Percentiles rank a stretch among this genome's conserved stretches.
Conservation (phyloP, 2,329 filamentous ascomycete genomes). For the Pestalotiopsis sp. region DNA sequence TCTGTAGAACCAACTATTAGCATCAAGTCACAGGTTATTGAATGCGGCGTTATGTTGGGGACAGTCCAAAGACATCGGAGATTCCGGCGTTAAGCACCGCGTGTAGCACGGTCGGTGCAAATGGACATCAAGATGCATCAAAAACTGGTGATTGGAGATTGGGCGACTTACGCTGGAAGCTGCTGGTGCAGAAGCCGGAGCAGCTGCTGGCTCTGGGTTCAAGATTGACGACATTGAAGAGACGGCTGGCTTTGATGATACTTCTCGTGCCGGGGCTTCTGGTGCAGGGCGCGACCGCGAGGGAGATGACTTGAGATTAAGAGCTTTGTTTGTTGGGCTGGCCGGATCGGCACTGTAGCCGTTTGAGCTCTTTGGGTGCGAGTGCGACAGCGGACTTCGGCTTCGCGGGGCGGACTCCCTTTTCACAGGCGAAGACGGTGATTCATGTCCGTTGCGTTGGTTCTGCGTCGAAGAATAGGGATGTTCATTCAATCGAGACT, state of each 20-base stretch:
- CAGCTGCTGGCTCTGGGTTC: conserved; percentile 31
- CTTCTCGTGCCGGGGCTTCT: conserved; percentile 26
- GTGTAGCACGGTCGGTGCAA: neutral
- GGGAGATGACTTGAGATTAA: conserved; percentile 30
- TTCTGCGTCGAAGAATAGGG: conserved; percentile 44
- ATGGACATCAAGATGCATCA: neutral
- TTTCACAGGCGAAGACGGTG: conserved; percentile 27
- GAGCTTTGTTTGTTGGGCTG: conserved; percentile 30
- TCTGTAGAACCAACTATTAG: conserved; percentile 45
- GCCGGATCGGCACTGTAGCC: conserved; percentile 21
- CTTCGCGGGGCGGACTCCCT: conserved; percentile 28
- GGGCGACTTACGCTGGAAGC: conserved; percentile 30
- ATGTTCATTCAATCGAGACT: conserved; percentile 54
- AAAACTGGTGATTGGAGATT: neutral
- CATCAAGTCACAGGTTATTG: neutral
- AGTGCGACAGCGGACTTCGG: conserved; percentile 31
- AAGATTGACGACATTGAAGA: conserved; percentile 31
- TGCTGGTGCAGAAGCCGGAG: conserved; percentile 13
- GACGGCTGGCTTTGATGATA: conserved; percentile 27
- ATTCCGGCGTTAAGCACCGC: neutral
- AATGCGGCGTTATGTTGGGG: neutral
- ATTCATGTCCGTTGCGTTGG: conserved; percentile 34
- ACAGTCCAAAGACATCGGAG: neutral
- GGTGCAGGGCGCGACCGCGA: conserved; percentile 27
- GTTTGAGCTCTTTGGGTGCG: conserved; percentile 34